A percentile compares a stretch with the other conserved stretches of the same genome.
These are phyloP conservation scores for Nannochloropsis oceanica DNA, from an alignment of 108 stramenopile genomes.

Conservation along the genomic window DNA sequence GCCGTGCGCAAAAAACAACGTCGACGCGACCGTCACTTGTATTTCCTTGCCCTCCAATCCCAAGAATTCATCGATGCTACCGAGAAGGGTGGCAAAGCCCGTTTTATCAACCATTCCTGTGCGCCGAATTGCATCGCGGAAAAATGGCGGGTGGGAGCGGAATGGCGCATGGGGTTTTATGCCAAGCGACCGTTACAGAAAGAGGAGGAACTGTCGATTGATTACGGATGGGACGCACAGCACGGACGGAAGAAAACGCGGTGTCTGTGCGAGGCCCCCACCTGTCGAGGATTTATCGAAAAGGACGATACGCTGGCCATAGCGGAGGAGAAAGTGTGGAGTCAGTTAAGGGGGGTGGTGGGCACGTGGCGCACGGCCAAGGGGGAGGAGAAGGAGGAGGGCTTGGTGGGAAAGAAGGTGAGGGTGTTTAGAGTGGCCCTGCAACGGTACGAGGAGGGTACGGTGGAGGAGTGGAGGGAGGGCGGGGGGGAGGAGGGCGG, in stretches of 20 bases:
- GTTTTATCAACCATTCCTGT: constrained; percentile 26
- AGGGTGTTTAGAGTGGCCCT: no score
- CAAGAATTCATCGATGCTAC: constrained; percentile 22
- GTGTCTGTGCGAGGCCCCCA: constrained; percentile 23
- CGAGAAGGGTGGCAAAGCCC: constrained; percentile 21
- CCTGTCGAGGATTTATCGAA: constrained; percentile 10
- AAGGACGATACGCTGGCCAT: not conserved
- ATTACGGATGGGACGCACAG: constrained; percentile 28
- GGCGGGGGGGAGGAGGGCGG: not conserved
- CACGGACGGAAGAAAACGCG: constrained; percentile 10
- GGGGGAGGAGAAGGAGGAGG: not conserved
- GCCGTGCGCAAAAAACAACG: not conserved
- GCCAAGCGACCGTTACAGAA: not conserved
- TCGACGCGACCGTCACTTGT: not conserved
- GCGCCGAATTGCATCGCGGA: constrained; percentile 25
- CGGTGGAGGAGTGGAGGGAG: no score
- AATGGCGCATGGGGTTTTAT: constrained; percentile 14
- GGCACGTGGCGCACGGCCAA: not conserved
- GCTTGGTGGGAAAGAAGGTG: no score
- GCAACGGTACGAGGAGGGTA: no score
- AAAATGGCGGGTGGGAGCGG: constrained; percentile 14
- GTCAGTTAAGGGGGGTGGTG: not conserved
- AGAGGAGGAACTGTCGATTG: constrained; percentile 23
- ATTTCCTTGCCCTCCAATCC: not conserved
- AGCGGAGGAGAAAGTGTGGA: not conserved